phyloP scores from a whole-genome alignment of 1,284 basidiomycete species.

The Microbotryum intermedium region DNA sequence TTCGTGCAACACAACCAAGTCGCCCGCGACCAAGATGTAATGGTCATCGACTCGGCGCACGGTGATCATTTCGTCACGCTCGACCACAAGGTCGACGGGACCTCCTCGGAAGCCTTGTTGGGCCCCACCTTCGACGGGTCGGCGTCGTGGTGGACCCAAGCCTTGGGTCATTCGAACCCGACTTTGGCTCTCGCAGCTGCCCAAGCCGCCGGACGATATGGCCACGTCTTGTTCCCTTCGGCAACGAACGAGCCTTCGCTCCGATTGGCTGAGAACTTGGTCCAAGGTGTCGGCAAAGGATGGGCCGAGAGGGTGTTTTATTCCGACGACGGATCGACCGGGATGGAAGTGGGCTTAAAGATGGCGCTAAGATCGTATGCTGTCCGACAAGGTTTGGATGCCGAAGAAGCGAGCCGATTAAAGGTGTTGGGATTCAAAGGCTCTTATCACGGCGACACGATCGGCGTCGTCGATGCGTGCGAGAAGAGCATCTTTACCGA shows the following conservation, averaged over 20 bases:
- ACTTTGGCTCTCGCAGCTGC: slow-evolving; percentile 77
- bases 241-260: slow-evolving; percentile 80
- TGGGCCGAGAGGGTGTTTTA: slow-evolving; percentile 92
- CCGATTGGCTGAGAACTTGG: slow-evolving; percentile 57
- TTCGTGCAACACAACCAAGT: slow-evolving; percentile 85
- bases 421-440: slow-evolving; percentile 74
- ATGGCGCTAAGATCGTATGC: slow-evolving; percentile 81
- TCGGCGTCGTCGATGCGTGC: slow-evolving; percentile 93
- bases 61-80: slow-evolving; percentile 71
- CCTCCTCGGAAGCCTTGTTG: slow-evolving; percentile 44
- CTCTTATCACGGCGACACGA: slow-evolving; percentile 96
- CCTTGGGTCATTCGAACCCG: slow-evolving; percentile 73
- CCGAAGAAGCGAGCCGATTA: slow-evolving; percentile 36
- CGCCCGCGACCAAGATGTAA: slow-evolving; percentile 61
- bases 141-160: slow-evolving; percentile 98
- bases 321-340: slow-evolving; percentile 90
- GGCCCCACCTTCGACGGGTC: slow-evolving; percentile 77
- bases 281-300: slow-evolving; percentile 63
- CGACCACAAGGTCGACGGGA: slow-evolving; percentile 38
- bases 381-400: slow-evolving; percentile 44
- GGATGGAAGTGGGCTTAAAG: slow-evolving; percentile 91
- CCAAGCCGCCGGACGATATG: slow-evolving; percentile 81
- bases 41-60: slow-evolving; percentile 83
- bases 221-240: slow-evolving; percentile 92
- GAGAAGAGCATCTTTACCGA: slow-evolving; percentile 74